Percentiles rank a stretch among this genome's conserved stretches.
These are phyloP conservation scores for Scedosporium apiospermum DNA, from an alignment of 2,329 filamentous ascomycete genomes.

Conservation along the genomic window DNA sequence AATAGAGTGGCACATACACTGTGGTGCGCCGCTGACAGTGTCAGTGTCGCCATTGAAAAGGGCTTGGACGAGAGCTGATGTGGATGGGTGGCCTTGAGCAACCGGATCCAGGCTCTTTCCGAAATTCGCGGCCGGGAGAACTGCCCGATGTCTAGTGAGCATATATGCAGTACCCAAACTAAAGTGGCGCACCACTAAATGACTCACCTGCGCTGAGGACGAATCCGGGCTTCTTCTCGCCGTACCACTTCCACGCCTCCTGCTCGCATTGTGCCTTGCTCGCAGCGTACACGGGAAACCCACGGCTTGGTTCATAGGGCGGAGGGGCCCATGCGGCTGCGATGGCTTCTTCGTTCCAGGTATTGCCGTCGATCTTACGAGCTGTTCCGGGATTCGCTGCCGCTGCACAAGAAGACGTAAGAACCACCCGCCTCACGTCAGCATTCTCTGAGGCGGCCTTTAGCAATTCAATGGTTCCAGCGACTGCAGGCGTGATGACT, in stretches of 20 bases:
- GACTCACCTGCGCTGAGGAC: constrained; percentile 3
- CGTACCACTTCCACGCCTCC: constrained; percentile 24
- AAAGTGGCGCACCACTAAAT: too few species aligned
- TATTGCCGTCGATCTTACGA: constrained; percentile 12
- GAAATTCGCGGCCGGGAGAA: constrained; percentile 15
- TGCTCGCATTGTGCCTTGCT: constrained; percentile 26
- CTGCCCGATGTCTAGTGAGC: constrained; percentile 10
- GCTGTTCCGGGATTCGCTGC: constrained; percentile 11
- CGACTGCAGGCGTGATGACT: constrained; percentile 25
- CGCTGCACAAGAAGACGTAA: constrained; percentile 25
- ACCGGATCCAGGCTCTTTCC: constrained; percentile 12
- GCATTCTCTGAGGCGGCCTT: constrained; percentile 23
- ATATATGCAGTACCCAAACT: neutral
- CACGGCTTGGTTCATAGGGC: constrained; percentile 18
- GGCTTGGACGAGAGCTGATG: constrained; percentile 10
- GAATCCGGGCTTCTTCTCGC: constrained; percentile 19
- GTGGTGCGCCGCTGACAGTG: neutral
- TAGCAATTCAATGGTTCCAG: constrained; percentile 19
- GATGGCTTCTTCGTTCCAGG: constrained; percentile 24
- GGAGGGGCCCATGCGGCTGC: constrained; percentile 21
- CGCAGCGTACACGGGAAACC: constrained; percentile 21
- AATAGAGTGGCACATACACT: neutral
- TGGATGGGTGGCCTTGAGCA: constrained; percentile 12
- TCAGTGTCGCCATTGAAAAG: constrained; percentile 13
- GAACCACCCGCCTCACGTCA: constrained; percentile 28